These are phyloP conservation scores for Trametes pubescens DNA, from an alignment of 1,284 basidiomycete species.

Conservation along the genomic window DNA sequence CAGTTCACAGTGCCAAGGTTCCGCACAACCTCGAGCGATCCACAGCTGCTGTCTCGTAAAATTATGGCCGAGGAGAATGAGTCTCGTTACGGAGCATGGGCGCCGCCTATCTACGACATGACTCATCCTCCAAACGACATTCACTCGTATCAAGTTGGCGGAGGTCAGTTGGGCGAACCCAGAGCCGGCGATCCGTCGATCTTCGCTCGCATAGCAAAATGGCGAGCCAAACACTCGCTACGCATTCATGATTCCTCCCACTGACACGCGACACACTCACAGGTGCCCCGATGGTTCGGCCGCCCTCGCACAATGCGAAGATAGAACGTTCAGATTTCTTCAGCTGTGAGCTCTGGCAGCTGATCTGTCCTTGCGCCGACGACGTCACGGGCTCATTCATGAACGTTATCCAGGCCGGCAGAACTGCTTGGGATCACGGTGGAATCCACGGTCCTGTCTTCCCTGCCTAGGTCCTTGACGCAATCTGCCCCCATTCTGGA, in stretches of 20 bases:
- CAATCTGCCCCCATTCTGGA: conserved; percentile 80
- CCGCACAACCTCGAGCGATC: neutral
- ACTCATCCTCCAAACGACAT: conserved; percentile 10
- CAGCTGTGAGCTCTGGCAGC: conserved; percentile 44
- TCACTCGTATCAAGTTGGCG: conserved; percentile 15
- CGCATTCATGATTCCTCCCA: neutral
- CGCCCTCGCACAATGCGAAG: conserved; percentile 68
- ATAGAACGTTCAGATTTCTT: conserved; percentile 60
- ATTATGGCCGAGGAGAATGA: neutral
- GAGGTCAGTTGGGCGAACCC: neutral
- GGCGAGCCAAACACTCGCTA: conserved; percentile 43
- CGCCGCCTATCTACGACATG: conserved; percentile 27
- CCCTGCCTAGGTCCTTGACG: conserved; percentile 20
- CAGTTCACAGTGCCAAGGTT: no score
- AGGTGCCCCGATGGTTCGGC: conserved; percentile 75
- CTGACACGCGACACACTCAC: conserved; percentile 16
- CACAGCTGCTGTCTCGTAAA: no score
- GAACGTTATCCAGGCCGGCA: conserved; percentile 3
- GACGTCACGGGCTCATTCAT: conserved; percentile 1
- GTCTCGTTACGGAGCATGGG: conserved; percentile 13
- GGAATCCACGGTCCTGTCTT: conserved; percentile 13
- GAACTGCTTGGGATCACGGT: conserved; percentile 22
- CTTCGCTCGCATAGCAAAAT: conserved; percentile 60
- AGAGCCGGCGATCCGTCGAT: conserved; percentile 11
- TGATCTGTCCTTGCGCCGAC: neutral